These are phyloP conservation scores for Paraglomus brasilianum DNA, from an alignment of 192 early-diverging fungal genomes.

Conservation along the genomic window DNA sequence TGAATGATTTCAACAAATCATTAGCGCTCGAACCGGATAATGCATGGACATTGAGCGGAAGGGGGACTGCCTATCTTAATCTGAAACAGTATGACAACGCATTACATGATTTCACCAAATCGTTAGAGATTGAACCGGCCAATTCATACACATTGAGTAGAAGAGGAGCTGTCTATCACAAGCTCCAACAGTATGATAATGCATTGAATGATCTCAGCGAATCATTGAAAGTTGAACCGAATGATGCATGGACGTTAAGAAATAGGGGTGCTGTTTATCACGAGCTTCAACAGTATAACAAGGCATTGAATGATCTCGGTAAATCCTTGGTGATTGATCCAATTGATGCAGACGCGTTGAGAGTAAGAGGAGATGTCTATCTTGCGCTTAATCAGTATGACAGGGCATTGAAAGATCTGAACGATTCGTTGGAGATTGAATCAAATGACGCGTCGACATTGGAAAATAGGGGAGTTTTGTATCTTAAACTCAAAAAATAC, in stretches of 20 bases:
- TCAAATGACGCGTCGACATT: neutral
- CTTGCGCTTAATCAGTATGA: neutral
- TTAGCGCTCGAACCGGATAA: neutral
- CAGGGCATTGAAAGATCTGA: neutral
- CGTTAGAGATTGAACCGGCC: neutral
- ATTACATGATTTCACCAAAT: neutral
- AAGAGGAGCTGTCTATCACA: conserved; percentile 5
- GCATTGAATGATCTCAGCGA: neutral
- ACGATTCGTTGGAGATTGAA: neutral
- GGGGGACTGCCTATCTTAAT: neutral
- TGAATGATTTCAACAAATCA: conserved; percentile 5
- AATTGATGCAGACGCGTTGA: neutral
- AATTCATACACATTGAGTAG: neutral
- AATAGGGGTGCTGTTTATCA: conserved; percentile 5
- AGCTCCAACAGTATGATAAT: neutral
- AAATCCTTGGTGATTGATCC: neutral
- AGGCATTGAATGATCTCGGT: conserved; percentile 8
- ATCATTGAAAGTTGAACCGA: neutral
- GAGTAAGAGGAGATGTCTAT: conserved; percentile 15
- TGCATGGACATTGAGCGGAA: neutral
- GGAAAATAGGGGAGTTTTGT: neutral
- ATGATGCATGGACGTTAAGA: neutral
- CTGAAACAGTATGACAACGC: conserved; percentile 4
- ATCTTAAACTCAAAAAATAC: neutral
- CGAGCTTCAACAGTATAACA: neutral